Evolutionary conservation across 2,329 filamentous ascomycete genomes (phyloP), one percentile per base, ranked within the genome.

Genomic region (Aspergillus thermomutatus): DNA sequence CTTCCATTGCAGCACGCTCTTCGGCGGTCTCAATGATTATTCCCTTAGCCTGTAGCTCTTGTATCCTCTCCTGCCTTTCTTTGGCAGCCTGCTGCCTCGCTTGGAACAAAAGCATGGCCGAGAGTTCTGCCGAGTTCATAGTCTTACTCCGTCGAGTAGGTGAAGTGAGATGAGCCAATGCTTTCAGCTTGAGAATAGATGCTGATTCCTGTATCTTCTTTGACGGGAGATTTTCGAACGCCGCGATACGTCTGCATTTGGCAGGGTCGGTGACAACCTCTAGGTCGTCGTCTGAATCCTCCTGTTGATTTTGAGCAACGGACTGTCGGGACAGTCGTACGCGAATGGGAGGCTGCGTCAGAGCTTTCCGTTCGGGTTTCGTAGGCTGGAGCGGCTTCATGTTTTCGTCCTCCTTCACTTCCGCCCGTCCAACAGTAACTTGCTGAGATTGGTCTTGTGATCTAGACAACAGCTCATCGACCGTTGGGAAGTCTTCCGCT

Each of bases 1-100:
- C 86, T 72, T 91, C 85, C 70, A 96, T 89, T 34, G 85, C 84
- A 68, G 92, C 89, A 21, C 90, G 86, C 72, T 99, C 92, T 73
- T 97, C 93, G 2, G 87, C 85, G 0, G 90, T 96, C 71, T 92
- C 88, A 19, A 97, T 80, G 25, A 88, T 79, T 26, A 97, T 82
- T 7, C 94, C 94, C 73, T 89, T 91, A 10, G 88, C 87, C 66
- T 84, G 86, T 43, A 99, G 82, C 64, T 87, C 82, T 55, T 91
- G 86, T 21, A 97, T 82, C 54, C 88, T 88, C 63, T 90, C 87
- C 58, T 90, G 85, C 53, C 91, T 87, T 71, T 94, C 91, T 45
- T 83, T 75, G 58, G 86, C 86, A 47, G 92, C 92, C 73, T 99
- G 94, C 58, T 88, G 82, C 47, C 90, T 86, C 5, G 91, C 92